phyloP scores from a whole-genome alignment of 1,139 yeast species.

The Zygosaccharomyces sapae region DNA sequence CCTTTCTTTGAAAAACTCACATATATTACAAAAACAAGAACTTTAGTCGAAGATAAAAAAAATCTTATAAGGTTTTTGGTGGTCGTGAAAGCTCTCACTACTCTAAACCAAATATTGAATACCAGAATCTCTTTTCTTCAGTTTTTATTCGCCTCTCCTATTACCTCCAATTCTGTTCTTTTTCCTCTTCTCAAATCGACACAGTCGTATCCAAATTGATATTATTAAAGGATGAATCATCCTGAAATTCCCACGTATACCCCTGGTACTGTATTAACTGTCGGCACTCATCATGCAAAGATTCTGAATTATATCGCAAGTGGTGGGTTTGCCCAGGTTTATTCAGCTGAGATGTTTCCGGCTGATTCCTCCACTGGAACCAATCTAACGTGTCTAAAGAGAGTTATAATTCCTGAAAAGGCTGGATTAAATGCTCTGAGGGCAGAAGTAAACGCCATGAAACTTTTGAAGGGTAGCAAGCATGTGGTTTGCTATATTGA shows the following conservation, averaged over 20 bases:
- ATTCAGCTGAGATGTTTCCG: constrained; percentile 50
- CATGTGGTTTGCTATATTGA: constrained; percentile 67
- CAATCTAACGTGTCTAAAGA: constrained; percentile 60
- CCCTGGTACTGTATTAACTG: constrained; percentile 32
- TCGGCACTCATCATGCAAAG: constrained; percentile 37
- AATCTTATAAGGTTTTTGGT: background rate
- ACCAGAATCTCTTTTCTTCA: background rate
- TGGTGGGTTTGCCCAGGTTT: constrained; percentile 59
- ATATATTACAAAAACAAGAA: constrained; percentile 3
- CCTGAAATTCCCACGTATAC: constrained; percentile 28
- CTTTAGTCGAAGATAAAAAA: background rate
- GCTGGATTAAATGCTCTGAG: constrained; percentile 59
- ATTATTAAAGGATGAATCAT: constrained; percentile 26
- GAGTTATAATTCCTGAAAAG: constrained; percentile 72
- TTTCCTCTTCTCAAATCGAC: background rate
- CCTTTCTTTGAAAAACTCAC: constrained; percentile 5
- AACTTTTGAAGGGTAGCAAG: constrained; percentile 51
- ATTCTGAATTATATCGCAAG: constrained; percentile 35
- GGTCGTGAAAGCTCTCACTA: background rate
- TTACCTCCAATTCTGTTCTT: background rate
- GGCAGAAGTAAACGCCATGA: constrained; percentile 77
- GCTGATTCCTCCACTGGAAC: constrained; percentile 31
- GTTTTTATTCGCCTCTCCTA: background rate
- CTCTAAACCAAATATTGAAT: background rate
- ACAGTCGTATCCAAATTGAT: background rate